Conservation (phyloP, 2,329 filamentous ascomycete genomes). For the Colletotrichum neosansevieriae region DNA sequence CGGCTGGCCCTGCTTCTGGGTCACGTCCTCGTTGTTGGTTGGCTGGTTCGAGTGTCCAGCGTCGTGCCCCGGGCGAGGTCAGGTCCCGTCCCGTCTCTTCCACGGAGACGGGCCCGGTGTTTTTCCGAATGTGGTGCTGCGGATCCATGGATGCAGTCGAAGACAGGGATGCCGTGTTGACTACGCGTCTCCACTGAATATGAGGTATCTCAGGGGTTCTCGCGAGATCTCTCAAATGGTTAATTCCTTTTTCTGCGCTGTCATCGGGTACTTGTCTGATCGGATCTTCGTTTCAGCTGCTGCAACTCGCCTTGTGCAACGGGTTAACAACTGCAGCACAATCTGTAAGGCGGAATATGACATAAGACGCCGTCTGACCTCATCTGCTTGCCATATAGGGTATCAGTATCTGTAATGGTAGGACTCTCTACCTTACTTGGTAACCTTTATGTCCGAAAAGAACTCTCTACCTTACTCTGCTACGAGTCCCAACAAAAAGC, state of each 20-base stretch:
- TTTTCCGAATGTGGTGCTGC: slow-evolving; percentile 27
- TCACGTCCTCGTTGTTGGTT: not conserved
- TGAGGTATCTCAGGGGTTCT: slow-evolving; percentile 7
- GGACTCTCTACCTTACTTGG: no score
- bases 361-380: slow-evolving; percentile 29
- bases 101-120: slow-evolving; percentile 14
- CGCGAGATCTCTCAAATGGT: not conserved
- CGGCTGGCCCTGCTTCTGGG: slow-evolving; percentile 2
- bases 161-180: slow-evolving; percentile 4
- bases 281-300: slow-evolving; percentile 29
- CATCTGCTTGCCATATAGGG: slow-evolving; percentile 2
- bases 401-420: not conserved
- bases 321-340: not conserved
- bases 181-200: not conserved
- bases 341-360: not conserved
- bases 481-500: not conserved
- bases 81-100: not conserved
- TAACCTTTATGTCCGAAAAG: no score
- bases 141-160: slow-evolving; percentile 22
- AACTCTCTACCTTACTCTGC: not conserved
- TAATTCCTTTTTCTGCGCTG: not conserved
- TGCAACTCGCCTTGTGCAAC: slow-evolving; percentile 28
- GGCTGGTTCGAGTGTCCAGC: not conserved
- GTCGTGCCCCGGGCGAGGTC: no score
- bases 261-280: slow-evolving; percentile 1